Conservation (phyloP, 169 alveolate genomes). For the Amoebophrya sp. region DNA sequence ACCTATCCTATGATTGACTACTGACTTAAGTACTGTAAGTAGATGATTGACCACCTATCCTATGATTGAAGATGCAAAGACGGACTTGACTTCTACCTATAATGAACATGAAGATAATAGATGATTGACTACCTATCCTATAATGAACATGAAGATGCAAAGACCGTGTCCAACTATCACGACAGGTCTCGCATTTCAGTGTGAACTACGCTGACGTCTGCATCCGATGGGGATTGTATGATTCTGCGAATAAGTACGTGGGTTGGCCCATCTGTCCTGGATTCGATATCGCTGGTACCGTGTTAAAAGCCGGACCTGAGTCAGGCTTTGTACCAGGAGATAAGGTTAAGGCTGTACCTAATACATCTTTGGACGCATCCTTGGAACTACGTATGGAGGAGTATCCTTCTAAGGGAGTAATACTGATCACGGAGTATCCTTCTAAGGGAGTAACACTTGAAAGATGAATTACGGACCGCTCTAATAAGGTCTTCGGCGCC, state of each 20-base stretch:
- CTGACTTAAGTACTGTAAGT: too few relatives aligned
- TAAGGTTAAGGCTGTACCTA: too few relatives aligned
- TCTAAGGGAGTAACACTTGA: too few relatives aligned
- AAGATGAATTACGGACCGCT: too few relatives aligned
- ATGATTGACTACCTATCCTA: background rate
- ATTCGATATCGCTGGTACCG: slow-evolving; percentile 41
- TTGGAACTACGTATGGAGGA: too few relatives aligned
- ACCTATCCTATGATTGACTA: too few relatives aligned
- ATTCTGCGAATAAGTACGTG: slow-evolving; percentile 36
- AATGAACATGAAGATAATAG: slow-evolving; percentile 15
- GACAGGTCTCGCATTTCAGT: slow-evolving; percentile 10
- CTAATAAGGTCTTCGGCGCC: slow-evolving; percentile 39
- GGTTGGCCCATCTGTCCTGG: slow-evolving; percentile 49
- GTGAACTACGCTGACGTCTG: slow-evolving; percentile 44
- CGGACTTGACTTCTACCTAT: slow-evolving; percentile 18
- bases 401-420: too few relatives aligned
- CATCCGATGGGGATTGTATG: slow-evolving; percentile 48
- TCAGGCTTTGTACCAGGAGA: slow-evolving; percentile 37
- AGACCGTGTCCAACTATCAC: background rate
- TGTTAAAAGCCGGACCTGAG: slow-evolving; percentile 36
- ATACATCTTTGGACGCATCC: too few relatives aligned
- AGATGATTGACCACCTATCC: background rate
- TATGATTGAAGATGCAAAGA: slow-evolving; percentile 23
- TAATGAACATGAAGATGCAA: too few relatives aligned
- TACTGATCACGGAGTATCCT: too few relatives aligned